Evolutionary conservation across 139 green algal species (phyloP).

Genomic region (Tetraselmis chui): DNA sequence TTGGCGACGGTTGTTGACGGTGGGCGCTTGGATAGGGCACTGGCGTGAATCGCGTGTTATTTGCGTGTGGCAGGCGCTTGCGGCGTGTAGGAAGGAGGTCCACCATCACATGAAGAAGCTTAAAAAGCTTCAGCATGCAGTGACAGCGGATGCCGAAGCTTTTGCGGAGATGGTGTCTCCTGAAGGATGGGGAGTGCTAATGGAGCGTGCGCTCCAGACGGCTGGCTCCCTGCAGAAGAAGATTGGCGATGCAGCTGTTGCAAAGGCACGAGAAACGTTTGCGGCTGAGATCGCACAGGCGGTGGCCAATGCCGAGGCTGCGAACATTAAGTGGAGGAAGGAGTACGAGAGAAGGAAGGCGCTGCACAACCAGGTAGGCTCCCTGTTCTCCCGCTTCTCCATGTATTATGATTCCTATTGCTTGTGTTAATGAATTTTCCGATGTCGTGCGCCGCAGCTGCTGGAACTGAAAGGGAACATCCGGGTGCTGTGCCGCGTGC

Average conservation of each 20-base stretch:
- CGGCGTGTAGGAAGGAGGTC: conserved; percentile 3
- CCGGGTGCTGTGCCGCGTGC: conserved; percentile 8
- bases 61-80: background rate
- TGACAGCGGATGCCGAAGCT: background rate
- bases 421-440: too few species aligned
- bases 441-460: too few species aligned
- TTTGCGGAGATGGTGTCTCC: background rate
- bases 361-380: conserved; percentile 5
- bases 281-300: background rate
- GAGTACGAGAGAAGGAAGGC: conserved; percentile 5
- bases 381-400: background rate
- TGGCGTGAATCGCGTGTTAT: background rate
- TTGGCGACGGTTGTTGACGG: too few species aligned
- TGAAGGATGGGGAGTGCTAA: background rate
- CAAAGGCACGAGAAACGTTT: background rate
- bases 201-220: background rate
- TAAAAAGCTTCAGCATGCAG: background rate
- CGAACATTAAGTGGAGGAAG: conserved; percentile 4
- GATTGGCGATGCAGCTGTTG: background rate
- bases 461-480: conserved; percentile 12
- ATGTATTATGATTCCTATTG: too few species aligned
- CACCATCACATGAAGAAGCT: conserved; percentile 3
- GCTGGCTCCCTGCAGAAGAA: background rate
- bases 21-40: too few species aligned
- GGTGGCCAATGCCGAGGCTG: background rate